A percentile compares a stretch with the other conserved stretches of the same genome.
These are phyloP conservation scores for Sclerotinia spermophila DNA, from an alignment of 2,329 filamentous ascomycete genomes.

Conservation along the genomic window DNA sequence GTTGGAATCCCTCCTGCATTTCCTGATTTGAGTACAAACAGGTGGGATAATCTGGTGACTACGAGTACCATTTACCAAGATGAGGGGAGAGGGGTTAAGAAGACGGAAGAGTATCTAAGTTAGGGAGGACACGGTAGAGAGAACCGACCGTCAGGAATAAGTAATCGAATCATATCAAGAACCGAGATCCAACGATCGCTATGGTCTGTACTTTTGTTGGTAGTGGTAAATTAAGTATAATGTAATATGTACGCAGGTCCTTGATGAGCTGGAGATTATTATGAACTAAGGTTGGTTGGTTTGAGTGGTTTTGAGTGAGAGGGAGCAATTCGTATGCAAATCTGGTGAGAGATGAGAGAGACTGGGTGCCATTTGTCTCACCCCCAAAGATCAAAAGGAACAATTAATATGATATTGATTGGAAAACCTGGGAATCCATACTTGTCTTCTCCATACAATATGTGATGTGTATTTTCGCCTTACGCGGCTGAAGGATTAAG, in stretches of 20 bases:
- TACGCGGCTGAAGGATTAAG: slow-evolving; percentile 14
- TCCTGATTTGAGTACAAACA: background rate
- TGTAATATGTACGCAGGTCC: background rate
- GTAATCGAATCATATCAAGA: slow-evolving; percentile 1
- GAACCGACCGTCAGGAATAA: slow-evolving; percentile 1
- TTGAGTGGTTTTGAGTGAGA: background rate
- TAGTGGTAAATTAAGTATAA: slow-evolving; percentile 3
- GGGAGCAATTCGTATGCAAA: background rate
- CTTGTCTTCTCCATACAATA: background rate
- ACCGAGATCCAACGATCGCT: slow-evolving; percentile 5
- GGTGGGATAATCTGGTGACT: background rate
- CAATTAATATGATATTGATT: background rate
- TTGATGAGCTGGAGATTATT: background rate
- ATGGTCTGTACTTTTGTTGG: background rate
- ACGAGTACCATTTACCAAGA: background rate
- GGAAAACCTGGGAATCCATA: slow-evolving; percentile 5
- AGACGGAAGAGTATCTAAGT: background rate
- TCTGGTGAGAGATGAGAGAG: background rate
- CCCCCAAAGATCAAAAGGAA: background rate
- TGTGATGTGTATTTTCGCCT: slow-evolving; percentile 3
- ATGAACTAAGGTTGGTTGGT: slow-evolving; percentile 1
- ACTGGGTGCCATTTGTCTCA: background rate
- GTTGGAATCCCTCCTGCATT: background rate
- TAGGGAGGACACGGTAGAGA: slow-evolving; percentile 6
- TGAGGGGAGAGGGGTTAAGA: background rate